Conservation (phyloP, 2,329 filamentous ascomycete genomes). For the Alternaria sp. region DNA sequence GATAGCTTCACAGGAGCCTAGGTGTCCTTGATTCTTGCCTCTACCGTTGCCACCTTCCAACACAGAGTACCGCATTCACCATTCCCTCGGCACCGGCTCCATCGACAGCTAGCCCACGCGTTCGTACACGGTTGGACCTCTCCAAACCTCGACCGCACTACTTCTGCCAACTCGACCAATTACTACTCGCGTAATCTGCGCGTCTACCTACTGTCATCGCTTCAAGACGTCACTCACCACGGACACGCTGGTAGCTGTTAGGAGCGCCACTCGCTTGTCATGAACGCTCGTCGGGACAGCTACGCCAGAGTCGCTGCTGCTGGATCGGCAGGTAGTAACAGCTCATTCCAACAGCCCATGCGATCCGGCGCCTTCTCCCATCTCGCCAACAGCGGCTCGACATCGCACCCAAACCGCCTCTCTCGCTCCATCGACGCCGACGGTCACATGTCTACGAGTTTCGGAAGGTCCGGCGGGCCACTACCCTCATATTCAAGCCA, state of each 20-base stretch:
- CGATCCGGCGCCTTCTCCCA: constrained; percentile 62
- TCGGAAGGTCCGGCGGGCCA: constrained; percentile 52
- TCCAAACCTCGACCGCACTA: constrained; percentile 6
- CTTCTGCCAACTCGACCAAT: not conserved
- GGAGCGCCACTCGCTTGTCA: constrained; percentile 15
- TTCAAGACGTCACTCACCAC: constrained; percentile 8
- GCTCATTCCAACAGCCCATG: constrained; percentile 45
- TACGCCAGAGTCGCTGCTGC: constrained; percentile 70
- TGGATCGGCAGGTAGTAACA: constrained; percentile 45
- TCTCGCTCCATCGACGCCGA: constrained; percentile 59
- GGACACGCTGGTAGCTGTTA: constrained; percentile 56
- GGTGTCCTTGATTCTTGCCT: constrained; percentile 43
- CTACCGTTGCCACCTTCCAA: constrained; percentile 24
- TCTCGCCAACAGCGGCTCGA: constrained; percentile 60
- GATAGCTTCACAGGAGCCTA: constrained; percentile 28
- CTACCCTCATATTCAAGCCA: constrained; percentile 60
- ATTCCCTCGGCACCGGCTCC: constrained; percentile 13
- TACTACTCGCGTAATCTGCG: constrained; percentile 37
- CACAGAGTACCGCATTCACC: constrained; percentile 25
- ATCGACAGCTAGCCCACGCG: constrained; percentile 20
- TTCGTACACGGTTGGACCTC: constrained; percentile 18
- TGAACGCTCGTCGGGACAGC: constrained; percentile 41
- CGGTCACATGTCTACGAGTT: constrained; percentile 57
- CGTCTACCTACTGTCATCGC: constrained; percentile 9
- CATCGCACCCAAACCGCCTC: constrained; percentile 42